Base-by-base conservation (phyloP, 1,284 basidiomycete species). In the Cerioporus squamosus region DNA sequence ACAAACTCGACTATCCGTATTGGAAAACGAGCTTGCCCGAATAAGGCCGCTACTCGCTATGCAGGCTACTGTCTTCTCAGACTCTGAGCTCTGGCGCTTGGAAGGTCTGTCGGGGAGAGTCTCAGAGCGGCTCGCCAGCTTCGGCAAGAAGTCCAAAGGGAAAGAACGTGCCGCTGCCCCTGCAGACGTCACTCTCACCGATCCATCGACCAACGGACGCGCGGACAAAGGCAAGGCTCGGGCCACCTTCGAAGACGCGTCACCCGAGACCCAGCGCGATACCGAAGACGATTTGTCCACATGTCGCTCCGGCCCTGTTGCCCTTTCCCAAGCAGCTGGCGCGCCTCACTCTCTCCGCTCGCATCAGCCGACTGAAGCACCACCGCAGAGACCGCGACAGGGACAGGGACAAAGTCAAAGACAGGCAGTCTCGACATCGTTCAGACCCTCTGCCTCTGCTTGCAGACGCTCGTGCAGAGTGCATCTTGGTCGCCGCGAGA, bases 401-500 rank as follows among this genome's bases (percentile, higher is more conserved):
- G 44, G 56, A 57, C 10, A 55, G 33, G 33, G 62, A 56, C 31
- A 58, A 43, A 24, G 51, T 49, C 18, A 55, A 43, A 33, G 51
- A 42, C 17, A 58, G 33, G 44, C 51, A 38, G 20, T 39, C 44
- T 17, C 58, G 49, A 18, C 54, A 51, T 39, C 57, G 44, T 10
- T 23, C 26, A 6, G 40, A 29, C 22, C 54, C 53, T 8, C 48
- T 59, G 33, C 60, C 64, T 0, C 62, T 81, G 0, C 74, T 80
- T 5, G 76, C 82, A 0, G 86, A 88, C 61, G 87, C 86, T 1
- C 79, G 84, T 18, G 74, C 81, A 0, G 86, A 88, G 62, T 85
- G 85, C 64, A 68, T 87, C 17, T 74, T 89, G 3, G 74, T 85
- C 17, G 86, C 86, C 0, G 82, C 85, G 2, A 78, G 83, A 15